Conservation (phyloP, 108 stramenopile genomes). For the Conticribra guillardii region DNA sequence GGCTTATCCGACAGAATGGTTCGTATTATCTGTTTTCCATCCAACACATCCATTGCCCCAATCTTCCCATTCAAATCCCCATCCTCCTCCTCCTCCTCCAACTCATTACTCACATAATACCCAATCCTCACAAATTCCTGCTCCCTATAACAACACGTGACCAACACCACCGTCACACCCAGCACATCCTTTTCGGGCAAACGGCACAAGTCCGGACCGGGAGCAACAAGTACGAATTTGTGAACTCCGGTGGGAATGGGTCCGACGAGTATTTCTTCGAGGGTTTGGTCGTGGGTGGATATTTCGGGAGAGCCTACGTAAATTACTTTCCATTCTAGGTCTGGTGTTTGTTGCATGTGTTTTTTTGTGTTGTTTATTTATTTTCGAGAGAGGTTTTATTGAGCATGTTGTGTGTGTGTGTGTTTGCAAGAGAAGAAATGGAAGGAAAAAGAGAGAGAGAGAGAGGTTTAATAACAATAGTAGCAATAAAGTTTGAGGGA, state of each 20-base stretch:
- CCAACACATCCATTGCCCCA: slow-evolving; percentile 58
- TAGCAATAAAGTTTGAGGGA: too few relatives aligned
- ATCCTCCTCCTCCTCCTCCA: slow-evolving; percentile 66
- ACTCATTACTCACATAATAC: slow-evolving; percentile 99
- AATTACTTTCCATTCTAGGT: slow-evolving; percentile 97
- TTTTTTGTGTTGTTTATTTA: too few relatives aligned
- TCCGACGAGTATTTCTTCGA: slow-evolving; percentile 97
- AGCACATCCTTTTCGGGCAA: slow-evolving; percentile 90
- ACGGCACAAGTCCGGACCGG: slow-evolving; percentile 82
- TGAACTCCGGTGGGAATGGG: slow-evolving; percentile 95
- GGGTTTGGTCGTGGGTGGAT: slow-evolving; percentile 84
- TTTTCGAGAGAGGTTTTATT: too few relatives aligned
- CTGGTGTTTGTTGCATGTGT: too few relatives aligned
- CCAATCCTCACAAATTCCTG: slow-evolving; percentile 97
- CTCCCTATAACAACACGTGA: slow-evolving; percentile 95
- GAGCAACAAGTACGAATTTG: slow-evolving; percentile 92
- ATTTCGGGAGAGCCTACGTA: slow-evolving; percentile 98
- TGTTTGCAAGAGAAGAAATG: too few relatives aligned
- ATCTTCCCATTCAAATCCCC: too few relatives aligned
- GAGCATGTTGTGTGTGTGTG: too few relatives aligned
- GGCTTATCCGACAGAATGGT: slow-evolving; percentile 95
- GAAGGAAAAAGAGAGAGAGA: too few relatives aligned
- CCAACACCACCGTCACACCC: slow-evolving; percentile 97
- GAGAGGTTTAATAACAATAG: too few relatives aligned
- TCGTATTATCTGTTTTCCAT: slow-evolving; percentile 74